Evolutionary conservation across 2,329 filamentous ascomycete species (phyloP), one percentile per base, ranked within the genome.

Genomic region (Ophiocordyceps camponoti-saundersi): DNA sequence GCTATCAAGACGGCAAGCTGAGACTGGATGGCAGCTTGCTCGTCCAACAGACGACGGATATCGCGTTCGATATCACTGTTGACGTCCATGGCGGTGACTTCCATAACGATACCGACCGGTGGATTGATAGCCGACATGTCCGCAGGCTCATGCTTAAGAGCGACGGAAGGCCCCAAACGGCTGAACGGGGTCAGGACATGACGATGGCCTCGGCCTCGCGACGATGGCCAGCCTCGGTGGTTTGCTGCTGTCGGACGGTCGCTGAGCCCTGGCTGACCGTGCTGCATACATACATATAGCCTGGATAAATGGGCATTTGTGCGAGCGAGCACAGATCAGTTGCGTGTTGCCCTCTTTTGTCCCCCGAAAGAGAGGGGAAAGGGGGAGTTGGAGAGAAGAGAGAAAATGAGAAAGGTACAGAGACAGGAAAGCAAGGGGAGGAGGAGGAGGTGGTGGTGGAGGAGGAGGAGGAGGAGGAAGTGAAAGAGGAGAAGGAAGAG

Each of bases 11-110:
- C 63, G 48, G 68, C 65, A 46, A 75, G 63, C 56, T 67, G 68
- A 51, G 71, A 65, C 54, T 73, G 68, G 53, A 74, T 71, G 51
- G 72, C 69, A 55, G 68, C 68, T 55, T 73, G 71, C 57, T 76
- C 71, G 51, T 70, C 66, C 49, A 72, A 67, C 50, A 74, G 62
- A 47, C 58, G 59, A 53, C 56, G 56, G 50, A 62, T 56, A 47
- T 55, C 55, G 51, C 53, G 51, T 53, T 60, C 58, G 51, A 61
- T 50, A 53, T 58, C 53, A 18, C n/a, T 18, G 36, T 20, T 20
- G 18, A 18, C 36, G 36, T 40, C 36, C 16, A 18, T n/a, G 34
- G 34, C 26, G 26, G 26, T 11, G 26, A 29, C 26, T 10, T 29
- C 34, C 36, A 40, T 21, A 18, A 18, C 36, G 12, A 20, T 18